Percentiles rank a stretch among this genome's conserved stretches.
Evolutionary conservation across 108 stramenopile species (phyloP).

Genomic region (Skeletonema costatum): DNA sequence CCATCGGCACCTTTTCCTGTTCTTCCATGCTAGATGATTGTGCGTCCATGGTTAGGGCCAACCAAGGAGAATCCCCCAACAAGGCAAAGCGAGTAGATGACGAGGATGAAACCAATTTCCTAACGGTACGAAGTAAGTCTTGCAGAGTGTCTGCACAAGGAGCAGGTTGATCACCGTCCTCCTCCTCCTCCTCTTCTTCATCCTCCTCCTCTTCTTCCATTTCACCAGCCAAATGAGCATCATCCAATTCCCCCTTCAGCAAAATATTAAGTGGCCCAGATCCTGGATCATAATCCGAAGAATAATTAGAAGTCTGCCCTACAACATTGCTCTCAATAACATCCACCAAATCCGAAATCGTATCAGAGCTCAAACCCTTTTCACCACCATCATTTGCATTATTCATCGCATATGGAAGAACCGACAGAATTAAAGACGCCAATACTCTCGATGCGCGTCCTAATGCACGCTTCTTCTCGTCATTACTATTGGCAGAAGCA

Average conservation of each 20-base stretch:
- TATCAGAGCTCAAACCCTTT: constrained; percentile 8
- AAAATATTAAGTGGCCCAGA: constrained; percentile 59
- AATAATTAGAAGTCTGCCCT: constrained; percentile 23
- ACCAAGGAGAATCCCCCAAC: constrained; percentile 75
- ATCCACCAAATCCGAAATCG: constrained; percentile 27
- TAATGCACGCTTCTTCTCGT: constrained; percentile 8
- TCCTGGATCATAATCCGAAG: constrained; percentile 75
- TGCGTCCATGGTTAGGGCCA: constrained; percentile 40
- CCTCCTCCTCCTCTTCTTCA: constrained; percentile 50
- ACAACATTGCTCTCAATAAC: constrained; percentile 33
- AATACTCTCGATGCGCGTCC: constrained; percentile 37
- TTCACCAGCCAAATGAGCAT: constrained; percentile 32
- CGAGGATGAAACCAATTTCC: constrained; percentile 26
- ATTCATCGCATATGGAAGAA: constrained; percentile 61
- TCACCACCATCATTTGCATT: constrained; percentile 37
- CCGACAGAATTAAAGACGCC: constrained; percentile 60
- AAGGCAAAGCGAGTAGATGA: constrained; percentile 55
- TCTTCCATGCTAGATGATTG: constrained; percentile 9
- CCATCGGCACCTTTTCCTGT: constrained; percentile 33
- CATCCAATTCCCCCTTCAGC: constrained; percentile 59
- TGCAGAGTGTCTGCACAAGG: constrained; percentile 80
- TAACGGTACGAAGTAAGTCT: constrained; percentile 66
- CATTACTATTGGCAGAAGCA: constrained; percentile 5
- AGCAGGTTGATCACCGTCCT: constrained; percentile 60
- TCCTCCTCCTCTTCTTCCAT: constrained; percentile 70